A percentile compares a stretch with the other conserved stretches of the same genome.
These are phyloP conservation scores for Suillus variegatus DNA, from an alignment of 768 basidiomycete species.

Conservation along the genomic window DNA sequence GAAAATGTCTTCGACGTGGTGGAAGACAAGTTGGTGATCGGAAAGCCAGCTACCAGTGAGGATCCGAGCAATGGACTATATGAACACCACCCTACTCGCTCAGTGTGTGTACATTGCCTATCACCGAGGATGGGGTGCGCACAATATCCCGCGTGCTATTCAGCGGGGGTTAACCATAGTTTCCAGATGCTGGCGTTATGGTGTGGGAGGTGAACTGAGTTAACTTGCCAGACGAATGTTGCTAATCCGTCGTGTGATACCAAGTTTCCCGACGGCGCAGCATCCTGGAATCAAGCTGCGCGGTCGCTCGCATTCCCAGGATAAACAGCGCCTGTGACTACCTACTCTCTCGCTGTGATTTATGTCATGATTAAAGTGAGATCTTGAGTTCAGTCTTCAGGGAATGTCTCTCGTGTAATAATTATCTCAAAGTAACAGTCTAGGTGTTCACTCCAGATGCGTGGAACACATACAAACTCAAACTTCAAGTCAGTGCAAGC, in stretches of 20 bases:
- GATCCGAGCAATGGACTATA: slow-evolving; percentile 61
- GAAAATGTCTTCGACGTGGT: slow-evolving; percentile 41
- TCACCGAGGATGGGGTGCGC: slow-evolving; percentile 65
- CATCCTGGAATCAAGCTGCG: slow-evolving; percentile 43
- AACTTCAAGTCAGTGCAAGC: too few relatives aligned
- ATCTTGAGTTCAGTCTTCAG: background rate
- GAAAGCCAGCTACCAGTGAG: slow-evolving; percentile 57
- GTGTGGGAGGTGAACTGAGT: slow-evolving; percentile 24
- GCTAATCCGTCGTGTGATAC: background rate
- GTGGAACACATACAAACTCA: background rate
- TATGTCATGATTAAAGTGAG: background rate
- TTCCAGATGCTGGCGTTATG: slow-evolving; percentile 15
- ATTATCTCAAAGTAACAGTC: background rate
- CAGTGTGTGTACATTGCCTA: slow-evolving; percentile 62
- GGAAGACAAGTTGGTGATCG: slow-evolving; percentile 68
- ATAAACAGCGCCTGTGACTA: slow-evolving; percentile 16
- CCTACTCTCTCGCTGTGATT: background rate
- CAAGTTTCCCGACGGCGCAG: slow-evolving; percentile 42
- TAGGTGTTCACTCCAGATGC: background rate
- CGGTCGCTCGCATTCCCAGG: slow-evolving; percentile 38
- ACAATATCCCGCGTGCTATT: background rate
- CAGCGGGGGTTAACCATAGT: background rate
- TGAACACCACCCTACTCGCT: slow-evolving; percentile 56
- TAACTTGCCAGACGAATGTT: background rate
- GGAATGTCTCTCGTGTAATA: background rate